Evolutionary conservation across 805 yeast genomes (phyloP).

Genomic region (Yamadazyma philogaea): DNA sequence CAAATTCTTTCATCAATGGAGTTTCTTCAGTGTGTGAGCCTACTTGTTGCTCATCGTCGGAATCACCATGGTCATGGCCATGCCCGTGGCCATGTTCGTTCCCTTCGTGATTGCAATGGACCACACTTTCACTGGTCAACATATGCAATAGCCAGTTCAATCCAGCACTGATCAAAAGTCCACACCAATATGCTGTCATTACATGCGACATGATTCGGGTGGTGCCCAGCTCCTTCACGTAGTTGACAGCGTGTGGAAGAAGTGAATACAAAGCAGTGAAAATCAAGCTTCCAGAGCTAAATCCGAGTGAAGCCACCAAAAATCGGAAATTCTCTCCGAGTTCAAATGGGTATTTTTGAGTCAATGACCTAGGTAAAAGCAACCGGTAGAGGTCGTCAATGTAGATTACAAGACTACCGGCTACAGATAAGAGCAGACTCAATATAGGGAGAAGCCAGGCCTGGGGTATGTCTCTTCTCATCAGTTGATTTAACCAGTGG

Average conservation of each 20-base stretch:
- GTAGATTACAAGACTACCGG: conserved; percentile 68
- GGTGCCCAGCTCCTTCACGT: conserved; percentile 33
- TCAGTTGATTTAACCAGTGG: not conserved
- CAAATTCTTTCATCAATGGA: not conserved
- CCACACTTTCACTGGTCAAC: conserved; percentile 74
- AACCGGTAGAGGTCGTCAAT: conserved; percentile 51
- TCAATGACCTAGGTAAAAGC: conserved; percentile 39
- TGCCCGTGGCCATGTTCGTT: conserved; percentile 14
- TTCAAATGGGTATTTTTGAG: conserved; percentile 44
- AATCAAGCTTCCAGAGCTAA: conserved; percentile 78
- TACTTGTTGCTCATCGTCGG: conserved; percentile 7
- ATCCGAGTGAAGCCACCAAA: conserved; percentile 68
- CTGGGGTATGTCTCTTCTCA: conserved; percentile 21
- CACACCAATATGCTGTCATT: conserved; percentile 50
- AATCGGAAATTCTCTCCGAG: conserved; percentile 60
- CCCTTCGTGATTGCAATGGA: conserved; percentile 75
- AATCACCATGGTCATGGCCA: conserved; percentile 13
- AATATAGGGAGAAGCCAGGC: conserved; percentile 67
- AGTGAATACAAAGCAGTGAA: conserved; percentile 76
- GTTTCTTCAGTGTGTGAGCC: conserved; percentile 2
- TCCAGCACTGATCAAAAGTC: conserved; percentile 56
- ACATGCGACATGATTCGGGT: conserved; percentile 32
- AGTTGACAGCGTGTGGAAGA: conserved; percentile 62
- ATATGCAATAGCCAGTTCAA: conserved; percentile 69
- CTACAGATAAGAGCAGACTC: conserved; percentile 66